Evolutionary conservation across 805 yeast species (phyloP), one percentile per base, ranked within the genome.

Genomic region (Hanseniaspora meyeri): DNA sequence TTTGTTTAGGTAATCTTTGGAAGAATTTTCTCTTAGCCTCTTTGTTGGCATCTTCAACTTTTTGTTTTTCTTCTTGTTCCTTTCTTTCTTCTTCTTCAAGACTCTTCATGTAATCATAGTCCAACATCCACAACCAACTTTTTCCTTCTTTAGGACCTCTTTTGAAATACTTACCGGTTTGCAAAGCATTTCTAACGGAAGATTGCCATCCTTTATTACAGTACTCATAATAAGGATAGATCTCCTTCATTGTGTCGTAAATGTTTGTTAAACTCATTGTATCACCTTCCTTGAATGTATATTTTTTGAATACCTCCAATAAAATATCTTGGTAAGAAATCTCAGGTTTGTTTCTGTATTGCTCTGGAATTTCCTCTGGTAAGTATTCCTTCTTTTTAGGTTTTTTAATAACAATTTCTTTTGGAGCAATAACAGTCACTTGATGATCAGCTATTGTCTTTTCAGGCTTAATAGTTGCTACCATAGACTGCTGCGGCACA

Each of bases 181-280:
- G 84, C 42, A 93, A 74, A 63, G 89, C 90, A 70, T 93, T 98
- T 52, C 95, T 78, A 19, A 93, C 95, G 0, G 95, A 81, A 65
- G 87, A 84, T 71, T 93, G 98, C 98, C 98, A 93, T 2, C 97
- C 97, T 68, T 89, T 95, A 0, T 95, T 91, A 64, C 97, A 90
- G 69, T 87, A 91, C 63, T 83, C 79, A 70, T 87, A 93, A 71
- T 87, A 93, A 2, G 97, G 97, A 69, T 85, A 91, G 12, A 86
- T 68, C 46, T 87, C 95, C 68, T 86, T 85, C 50, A 93, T 89
- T 1, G 88, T 87, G 55, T 84, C 85, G 68, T 88, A 85, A 48
- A 93, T 87, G 60, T 90, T 97, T 0, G 89, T 81, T 43, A 85
- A 71, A 1, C 90, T 81, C 80, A 88, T 79, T 29, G 96, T 96